phyloP scores from a whole-genome alignment of 176 grass and related monocot genomes.

The Aegilops speltoides region DNA sequence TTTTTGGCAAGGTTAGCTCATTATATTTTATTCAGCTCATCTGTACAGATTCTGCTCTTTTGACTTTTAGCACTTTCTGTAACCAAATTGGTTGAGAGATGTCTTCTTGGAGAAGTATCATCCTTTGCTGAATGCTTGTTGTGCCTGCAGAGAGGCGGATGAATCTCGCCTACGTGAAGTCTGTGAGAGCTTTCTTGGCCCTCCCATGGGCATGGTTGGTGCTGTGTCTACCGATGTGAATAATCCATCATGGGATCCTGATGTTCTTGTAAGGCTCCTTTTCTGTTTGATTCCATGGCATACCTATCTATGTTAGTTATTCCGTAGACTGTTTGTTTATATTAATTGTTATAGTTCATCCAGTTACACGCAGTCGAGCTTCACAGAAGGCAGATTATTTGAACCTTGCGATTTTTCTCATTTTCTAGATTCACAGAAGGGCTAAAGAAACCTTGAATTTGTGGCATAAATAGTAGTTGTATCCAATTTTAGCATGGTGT shows the following conservation, averaged over 20 bases:
- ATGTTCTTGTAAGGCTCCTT: conserved; percentile 75
- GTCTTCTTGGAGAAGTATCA: not conserved
- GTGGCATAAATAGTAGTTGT: not conserved
- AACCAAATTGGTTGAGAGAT: not conserved
- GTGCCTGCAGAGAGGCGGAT: conserved; percentile 72
- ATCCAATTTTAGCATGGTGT: not conserved
- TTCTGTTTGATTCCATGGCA: not conserved
- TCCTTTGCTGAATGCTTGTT: not conserved
- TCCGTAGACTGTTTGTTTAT: not conserved
- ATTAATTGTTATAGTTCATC: not conserved
- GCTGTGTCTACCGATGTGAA: conserved; percentile 35
- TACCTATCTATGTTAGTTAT: not conserved
- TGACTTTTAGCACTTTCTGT: not conserved
- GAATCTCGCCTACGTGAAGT: conserved; percentile 82
- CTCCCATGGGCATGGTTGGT: conserved; percentile 57
- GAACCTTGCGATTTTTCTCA: not conserved
- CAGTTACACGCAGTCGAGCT: not conserved
- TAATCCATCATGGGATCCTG: conserved; percentile 69
- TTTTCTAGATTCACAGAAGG: not conserved
- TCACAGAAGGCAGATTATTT: not conserved
- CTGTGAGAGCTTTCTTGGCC: conserved; percentile 91
- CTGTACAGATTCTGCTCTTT: conserved; percentile 10
- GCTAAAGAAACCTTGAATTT: not conserved
- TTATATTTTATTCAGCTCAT: not conserved
- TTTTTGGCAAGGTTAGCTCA: conserved; percentile 81